phyloP scores from a whole-genome alignment of 2,329 filamentous ascomycete genomes.

The Colletotrichum brevisporum region DNA sequence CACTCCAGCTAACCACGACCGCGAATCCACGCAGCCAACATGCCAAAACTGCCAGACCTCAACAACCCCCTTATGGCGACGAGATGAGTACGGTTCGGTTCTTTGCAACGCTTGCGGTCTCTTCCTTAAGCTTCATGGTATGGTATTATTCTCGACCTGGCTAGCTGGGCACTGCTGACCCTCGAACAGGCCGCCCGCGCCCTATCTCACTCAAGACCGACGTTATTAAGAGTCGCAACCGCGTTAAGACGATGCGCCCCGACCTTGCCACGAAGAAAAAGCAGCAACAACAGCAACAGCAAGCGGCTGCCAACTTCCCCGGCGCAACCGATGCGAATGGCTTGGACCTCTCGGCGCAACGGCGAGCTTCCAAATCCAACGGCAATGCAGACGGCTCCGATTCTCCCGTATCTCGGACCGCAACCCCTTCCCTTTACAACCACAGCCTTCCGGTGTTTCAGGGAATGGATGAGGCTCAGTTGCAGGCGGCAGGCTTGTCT shows the following conservation, averaged over 20 bases:
- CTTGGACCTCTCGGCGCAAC: conserved; percentile 69
- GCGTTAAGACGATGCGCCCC: conserved; percentile 88
- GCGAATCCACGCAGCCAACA: conserved; percentile 84
- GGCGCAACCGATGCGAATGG: conserved; percentile 68
- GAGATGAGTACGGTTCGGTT: conserved; percentile 95
- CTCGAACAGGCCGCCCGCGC: conserved; percentile 72
- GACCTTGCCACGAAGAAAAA: conserved; percentile 88
- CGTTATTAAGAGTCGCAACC: conserved; percentile 99
- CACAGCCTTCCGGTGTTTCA: conserved; percentile 86
- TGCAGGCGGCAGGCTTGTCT: conserved; percentile 67
- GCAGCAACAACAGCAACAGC: conserved; percentile 64
- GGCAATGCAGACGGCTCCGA: conserved; percentile 81
- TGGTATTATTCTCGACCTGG: no score
- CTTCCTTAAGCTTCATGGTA: conserved; percentile 94
- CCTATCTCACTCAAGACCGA: conserved; percentile 98
- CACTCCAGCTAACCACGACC: conserved; percentile 67
- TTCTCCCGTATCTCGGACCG: conserved; percentile 84
- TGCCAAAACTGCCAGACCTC: conserved; percentile 98
- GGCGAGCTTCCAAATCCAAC: conserved; percentile 79
- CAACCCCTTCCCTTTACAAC: conserved; percentile 82
- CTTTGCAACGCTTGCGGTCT: conserved; percentile 99
- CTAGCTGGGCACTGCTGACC: background rate
- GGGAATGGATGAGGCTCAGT: conserved; percentile 79
- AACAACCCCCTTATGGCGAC: conserved; percentile 95
- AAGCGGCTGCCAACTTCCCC: conserved; percentile 57